Evolutionary conservation across 495 filamentous ascomycete species (phyloP).

Genomic region (Choiromyces venosus): DNA sequence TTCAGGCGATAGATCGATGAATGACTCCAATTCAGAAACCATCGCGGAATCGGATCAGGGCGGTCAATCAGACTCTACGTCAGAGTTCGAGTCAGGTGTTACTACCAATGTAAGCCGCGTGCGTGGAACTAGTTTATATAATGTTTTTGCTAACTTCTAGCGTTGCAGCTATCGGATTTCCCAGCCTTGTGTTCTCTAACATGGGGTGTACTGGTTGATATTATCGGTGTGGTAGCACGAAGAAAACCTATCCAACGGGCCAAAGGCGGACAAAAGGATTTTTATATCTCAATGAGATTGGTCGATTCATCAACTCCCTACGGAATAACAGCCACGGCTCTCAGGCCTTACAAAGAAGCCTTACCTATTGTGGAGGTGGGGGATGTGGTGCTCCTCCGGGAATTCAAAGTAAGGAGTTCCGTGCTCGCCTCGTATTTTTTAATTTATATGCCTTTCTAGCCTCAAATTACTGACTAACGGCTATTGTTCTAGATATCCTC

Average conservation of each 20-base stretch:
- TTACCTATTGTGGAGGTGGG: constrained; percentile 65
- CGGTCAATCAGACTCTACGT: constrained; percentile 18
- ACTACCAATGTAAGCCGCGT: constrained; percentile 29
- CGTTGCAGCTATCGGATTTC: constrained; percentile 31
- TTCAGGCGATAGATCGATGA: constrained; percentile 29
- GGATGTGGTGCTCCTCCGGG: constrained; percentile 68
- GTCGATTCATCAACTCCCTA: constrained; percentile 33
- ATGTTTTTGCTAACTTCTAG: not conserved
- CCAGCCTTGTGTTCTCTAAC: constrained; percentile 34
- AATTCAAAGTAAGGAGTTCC: constrained; percentile 56
- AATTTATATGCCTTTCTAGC: constrained; percentile 39
- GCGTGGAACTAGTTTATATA: not conserved
- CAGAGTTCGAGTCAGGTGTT: constrained; percentile 34
- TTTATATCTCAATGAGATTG: constrained; percentile 32
- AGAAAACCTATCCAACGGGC: constrained; percentile 13
- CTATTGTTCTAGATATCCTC: constrained; percentile 47
- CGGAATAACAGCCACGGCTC: constrained; percentile 56
- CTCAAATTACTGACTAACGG: constrained; percentile 46
- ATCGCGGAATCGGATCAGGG: not conserved
- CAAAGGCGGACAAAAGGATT: constrained; percentile 31
- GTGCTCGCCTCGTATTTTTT: not conserved
- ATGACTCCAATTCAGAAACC: not conserved
- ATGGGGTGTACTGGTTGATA: constrained; percentile 37
- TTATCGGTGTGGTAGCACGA: constrained; percentile 35
- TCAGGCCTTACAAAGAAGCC: constrained; percentile 64